Conservation (phyloP, 1,284 basidiomycete species). For the Rhodotorula mucilaginosa region DNA sequence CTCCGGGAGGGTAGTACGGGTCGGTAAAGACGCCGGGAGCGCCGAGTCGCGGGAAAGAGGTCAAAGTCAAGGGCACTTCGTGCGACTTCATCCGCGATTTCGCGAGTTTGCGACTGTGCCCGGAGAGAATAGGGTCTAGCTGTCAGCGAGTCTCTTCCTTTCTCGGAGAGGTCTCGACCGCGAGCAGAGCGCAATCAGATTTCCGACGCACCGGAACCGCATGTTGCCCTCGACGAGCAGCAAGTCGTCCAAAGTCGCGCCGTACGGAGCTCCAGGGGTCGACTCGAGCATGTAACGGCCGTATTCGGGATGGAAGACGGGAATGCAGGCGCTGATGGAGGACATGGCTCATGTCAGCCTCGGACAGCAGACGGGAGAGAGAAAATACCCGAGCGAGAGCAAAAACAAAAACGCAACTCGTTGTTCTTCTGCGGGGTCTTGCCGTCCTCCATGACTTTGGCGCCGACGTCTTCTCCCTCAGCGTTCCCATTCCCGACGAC, state of each 20-base stretch:
- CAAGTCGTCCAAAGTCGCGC: conserved; percentile 77
- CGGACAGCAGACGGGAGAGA: not conserved
- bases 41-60: conserved; percentile 91
- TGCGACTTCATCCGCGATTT: conserved; percentile 76
- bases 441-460: not conserved
- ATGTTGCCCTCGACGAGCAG: conserved; percentile 91
- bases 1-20: conserved; percentile 73
- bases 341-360: too few species aligned
- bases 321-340: conserved; percentile 57
- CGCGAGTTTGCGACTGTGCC: conserved; percentile 73
- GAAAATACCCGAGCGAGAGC: not conserved
- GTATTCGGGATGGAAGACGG: conserved; percentile 98
- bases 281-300: conserved; percentile 98
- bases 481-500: conserved; percentile 12
- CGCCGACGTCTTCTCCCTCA: not conserved
- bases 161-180: too few species aligned
- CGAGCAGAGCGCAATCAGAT: too few species aligned
- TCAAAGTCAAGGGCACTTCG: conserved; percentile 89
- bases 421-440: conserved; percentile 3
- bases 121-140: not conserved
- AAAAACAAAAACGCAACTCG: not conserved
- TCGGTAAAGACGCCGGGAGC: conserved; percentile 84
- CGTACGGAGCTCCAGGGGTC: conserved; percentile 92
- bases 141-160: too few species aligned
- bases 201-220: conserved; percentile 69